Base-by-base conservation (phyloP, 2,329 filamentous ascomycete species). In the Talaromyces sp. region DNA sequence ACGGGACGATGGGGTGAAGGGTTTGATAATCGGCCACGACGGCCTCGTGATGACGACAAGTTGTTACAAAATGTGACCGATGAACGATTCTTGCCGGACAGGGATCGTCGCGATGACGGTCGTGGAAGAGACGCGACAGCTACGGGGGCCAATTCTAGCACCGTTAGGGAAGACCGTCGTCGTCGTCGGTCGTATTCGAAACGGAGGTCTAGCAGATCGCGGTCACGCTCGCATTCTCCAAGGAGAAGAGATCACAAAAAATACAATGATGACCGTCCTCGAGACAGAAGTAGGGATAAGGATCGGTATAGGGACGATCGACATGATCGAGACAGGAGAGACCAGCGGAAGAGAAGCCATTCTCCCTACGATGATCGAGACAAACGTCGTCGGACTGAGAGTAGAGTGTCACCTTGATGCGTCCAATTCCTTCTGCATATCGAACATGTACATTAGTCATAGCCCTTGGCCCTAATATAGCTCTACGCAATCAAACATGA, bases 1-100 rank as follows among this genome's bases (percentile, higher is more conserved):
- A 99, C 95, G 0, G 95, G 95, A 0, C 83, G 85, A 34, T 97
- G 93, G 90, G 94, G 79, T 4, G 76, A 78, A 22, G 76, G 76
- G 6, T 72, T 65, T 29, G 68, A 72, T 34, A 70, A 73, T 36
- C 68, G 73, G 17, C 66, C 66, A 17, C 70, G 74, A 25, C 67
- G 70, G 8, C 69, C 71, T 19, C 70, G 70, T 43, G 74, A 78
- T 58, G 75, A 71, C 3, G 72, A 76, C 36, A 59, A 59, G 7
- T 45, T 59, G 6, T 73, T 76, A 5, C 68, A 76, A 60, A 79
- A 77, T 13, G 70, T 82, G 58, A 77, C 73, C 5, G 81, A 83
- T 65, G 81, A 82, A 65, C 71, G 81, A 58, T 83, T 82, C 68
- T 69, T 81, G 66, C 80, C 81, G 63, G 81, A 83, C 68, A 51